Base-by-base conservation (phyloP, 345 rosid genomes). In the Acer campestre region DNA sequence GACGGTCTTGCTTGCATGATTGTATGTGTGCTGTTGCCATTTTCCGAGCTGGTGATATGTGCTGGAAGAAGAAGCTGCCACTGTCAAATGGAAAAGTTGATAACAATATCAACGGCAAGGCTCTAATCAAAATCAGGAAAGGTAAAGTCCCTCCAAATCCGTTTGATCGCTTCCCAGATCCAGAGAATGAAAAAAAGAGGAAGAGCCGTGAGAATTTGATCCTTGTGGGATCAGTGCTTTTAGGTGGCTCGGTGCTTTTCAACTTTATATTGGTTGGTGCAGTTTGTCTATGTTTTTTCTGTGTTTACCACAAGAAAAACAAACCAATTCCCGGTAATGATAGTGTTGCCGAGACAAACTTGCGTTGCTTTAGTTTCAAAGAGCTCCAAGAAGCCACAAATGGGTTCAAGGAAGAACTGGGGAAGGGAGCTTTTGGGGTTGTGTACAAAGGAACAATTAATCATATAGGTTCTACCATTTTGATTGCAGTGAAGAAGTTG, bases 401-500 rank as follows among this genome's bases (percentile, higher is more conserved):
- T 22, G 76, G 78, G 6, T 87, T 87, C 80, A 73, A 79, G 80
- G 90, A 87, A 68, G 84, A 87, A 23, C 76, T 87, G 2, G 86
- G 84, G 8, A 80, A 72, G 75, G 83, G 82, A 23, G 69, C 84
- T 17, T 83, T 83, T 31, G 86, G 86, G 8, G 42, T 74, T 14
- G 85, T 83, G 13, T 80, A 76, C 73, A 80, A 58, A 72, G 85
- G 85, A n/a, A 64, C 20, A 0, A 10, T 83, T 18, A n/a, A 10
- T 68, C 79, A 62, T 12, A 84, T 62, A 49, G 84, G 81, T 51
- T 38, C 77, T n/a, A 16, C 0, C 17, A 71, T 58, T 14, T 75
- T 23, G 9, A 59, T 84, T 31, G 92, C 92, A 0, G 86, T 89
- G 61, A 87, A 89, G 76, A 86, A 84, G 67, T 72, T 87, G 40